phyloP scores from a whole-genome alignment of 108 stramenopile species.

The Nitzschia palea region DNA sequence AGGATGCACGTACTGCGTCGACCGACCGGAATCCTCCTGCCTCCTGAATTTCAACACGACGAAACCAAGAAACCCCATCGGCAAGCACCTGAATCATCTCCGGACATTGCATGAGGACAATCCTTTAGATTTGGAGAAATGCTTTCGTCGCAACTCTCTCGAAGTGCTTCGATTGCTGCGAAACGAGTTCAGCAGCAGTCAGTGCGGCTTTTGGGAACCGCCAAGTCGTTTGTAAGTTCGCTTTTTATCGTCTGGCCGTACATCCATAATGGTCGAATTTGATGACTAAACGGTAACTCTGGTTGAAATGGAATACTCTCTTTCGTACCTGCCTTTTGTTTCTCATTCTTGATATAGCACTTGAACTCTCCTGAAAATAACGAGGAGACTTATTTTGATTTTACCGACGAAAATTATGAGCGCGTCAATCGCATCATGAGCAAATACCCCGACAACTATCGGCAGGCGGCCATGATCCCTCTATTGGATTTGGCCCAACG shows the following conservation, averaged over 20 bases:
- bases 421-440: slow-evolving; percentile 82
- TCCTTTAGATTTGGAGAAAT: no score
- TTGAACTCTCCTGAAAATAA: slow-evolving; percentile 94
- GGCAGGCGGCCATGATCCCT: slow-evolving; percentile 94
- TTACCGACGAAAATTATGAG: slow-evolving; percentile 94
- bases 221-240: slow-evolving; percentile 46
- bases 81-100: no score
- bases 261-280: neutral
- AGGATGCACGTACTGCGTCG: no score
- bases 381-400: slow-evolving; percentile 89
- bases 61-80: no score
- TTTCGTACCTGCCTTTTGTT: neutral
- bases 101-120: no score
- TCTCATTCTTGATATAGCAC: slow-evolving; percentile 62
- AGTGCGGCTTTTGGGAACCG: slow-evolving; percentile 33
- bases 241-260: neutral
- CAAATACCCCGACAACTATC: slow-evolving; percentile 99
- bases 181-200: slow-evolving; percentile 29
- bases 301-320: no score
- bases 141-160: slow-evolving; percentile 15
- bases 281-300: neutral
- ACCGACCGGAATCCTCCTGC: no score
- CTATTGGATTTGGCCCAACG: slow-evolving; percentile 96
- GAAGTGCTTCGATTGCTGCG: slow-evolving; percentile 2
- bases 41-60: no score